Percentiles rank a stretch among this genome's conserved stretches.
Evolutionary conservation across 2,329 filamentous ascomycete genomes (phyloP).

Genomic region (Pseudocercospora crystallina): DNA sequence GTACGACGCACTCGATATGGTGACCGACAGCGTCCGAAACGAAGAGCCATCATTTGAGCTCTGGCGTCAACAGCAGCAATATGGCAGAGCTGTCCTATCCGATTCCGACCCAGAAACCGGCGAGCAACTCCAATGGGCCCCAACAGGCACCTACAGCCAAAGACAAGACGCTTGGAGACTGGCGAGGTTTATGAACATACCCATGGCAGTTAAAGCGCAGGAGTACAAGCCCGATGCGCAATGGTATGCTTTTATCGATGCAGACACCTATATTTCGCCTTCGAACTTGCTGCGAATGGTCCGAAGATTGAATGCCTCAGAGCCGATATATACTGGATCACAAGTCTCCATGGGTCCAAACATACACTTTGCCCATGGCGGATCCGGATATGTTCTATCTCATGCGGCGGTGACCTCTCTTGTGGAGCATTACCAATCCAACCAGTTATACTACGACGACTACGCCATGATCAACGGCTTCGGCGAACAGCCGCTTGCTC

Average conservation of each 20-base stretch:
- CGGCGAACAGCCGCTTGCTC: conserved; percentile 25
- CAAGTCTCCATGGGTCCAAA: conserved; percentile 46
- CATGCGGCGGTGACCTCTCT: conserved; percentile 18
- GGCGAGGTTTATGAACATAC: conserved; percentile 54
- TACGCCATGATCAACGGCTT: conserved; percentile 18
- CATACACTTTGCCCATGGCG: conserved; percentile 21
- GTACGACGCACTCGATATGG: conserved; percentile 26
- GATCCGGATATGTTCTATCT: conserved; percentile 25
- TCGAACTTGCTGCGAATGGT: conserved; percentile 46
- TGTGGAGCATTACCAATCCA: conserved; percentile 31
- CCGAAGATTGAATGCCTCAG: conserved; percentile 43
- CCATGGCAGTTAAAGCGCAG: conserved; percentile 38
- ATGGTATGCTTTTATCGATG: conserved; percentile 56
- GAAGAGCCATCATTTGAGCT: conserved; percentile 23
- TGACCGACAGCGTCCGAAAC: conserved; percentile 16
- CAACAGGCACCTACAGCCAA: conserved; percentile 12
- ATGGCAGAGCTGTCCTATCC: conserved; percentile 28
- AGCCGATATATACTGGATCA: conserved; percentile 51
- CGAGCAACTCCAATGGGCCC: conserved; percentile 12
- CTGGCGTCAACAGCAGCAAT: conserved; percentile 16
- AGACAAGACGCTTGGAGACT: conserved; percentile 31
- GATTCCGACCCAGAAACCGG: conserved; percentile 18
- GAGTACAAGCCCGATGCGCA: conserved; percentile 40
- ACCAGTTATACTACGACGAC: conserved; percentile 21
- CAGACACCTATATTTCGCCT: conserved; percentile 49